Conservation (phyloP, 176 grass and related monocot species). For the Urochloa ruziziensis region DNA sequence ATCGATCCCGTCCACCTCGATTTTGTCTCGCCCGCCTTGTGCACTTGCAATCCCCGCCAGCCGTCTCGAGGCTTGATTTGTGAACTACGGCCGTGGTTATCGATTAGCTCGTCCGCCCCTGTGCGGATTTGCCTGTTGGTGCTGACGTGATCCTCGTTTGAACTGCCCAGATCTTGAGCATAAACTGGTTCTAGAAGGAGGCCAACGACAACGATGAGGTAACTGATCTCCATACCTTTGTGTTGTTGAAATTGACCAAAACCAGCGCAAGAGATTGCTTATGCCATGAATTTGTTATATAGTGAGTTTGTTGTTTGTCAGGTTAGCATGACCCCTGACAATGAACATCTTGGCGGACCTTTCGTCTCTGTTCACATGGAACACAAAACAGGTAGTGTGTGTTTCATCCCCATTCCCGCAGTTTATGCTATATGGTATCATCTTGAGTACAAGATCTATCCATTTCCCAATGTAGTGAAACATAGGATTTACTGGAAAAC, state of each 20-base stretch:
- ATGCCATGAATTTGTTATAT: background rate
- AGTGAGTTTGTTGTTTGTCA: slow-evolving; percentile 15
- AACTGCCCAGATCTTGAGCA: slow-evolving; percentile 68
- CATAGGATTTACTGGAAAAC: background rate
- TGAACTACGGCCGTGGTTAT: background rate
- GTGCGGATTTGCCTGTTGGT: background rate
- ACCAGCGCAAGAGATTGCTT: background rate
- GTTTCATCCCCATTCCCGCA: background rate
- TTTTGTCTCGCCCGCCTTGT: background rate
- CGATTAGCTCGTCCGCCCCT: background rate
- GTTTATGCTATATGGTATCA: background rate
- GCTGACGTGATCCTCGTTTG: slow-evolving; percentile 14
- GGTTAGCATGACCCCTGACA: slow-evolving; percentile 96
- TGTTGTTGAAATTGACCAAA: background rate
- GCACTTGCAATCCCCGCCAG: background rate
- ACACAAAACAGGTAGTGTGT: slow-evolving; percentile 87
- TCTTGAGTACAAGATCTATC: background rate
- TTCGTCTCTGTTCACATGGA: slow-evolving; percentile 96
- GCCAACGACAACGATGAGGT: slow-evolving; percentile 96
- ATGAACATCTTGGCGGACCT: slow-evolving; percentile 94
- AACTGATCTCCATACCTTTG: background rate
- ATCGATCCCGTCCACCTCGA: background rate
- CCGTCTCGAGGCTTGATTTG: background rate
- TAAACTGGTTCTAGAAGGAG: slow-evolving; percentile 99
- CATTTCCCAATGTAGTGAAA: background rate